Base-by-base conservation (phyloP, 2,329 filamentous ascomycete genomes). In the Sporothrix sp. region DNA sequence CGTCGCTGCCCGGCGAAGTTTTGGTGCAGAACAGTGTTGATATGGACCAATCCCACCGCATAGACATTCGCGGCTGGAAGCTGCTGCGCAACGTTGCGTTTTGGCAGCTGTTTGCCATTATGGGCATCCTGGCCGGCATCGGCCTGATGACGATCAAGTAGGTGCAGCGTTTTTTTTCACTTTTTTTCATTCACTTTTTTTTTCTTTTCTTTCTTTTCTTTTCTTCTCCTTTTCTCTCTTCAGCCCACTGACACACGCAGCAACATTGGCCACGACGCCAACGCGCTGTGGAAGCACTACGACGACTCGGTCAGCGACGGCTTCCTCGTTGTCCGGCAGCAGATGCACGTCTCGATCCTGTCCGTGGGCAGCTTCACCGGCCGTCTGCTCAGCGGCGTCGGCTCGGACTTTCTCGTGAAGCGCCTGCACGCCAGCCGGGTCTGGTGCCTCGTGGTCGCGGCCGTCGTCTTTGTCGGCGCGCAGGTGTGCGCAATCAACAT, bases 71-170 rank as follows among this genome's bases (percentile, higher is more conserved):
- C 63, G 93, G 93, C 57, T 72, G 88, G 62, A 75, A 77, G 14
- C 74, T 98, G 62, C 69, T 95, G 28, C 72, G 72, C 48, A 81
- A 77, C 54, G 61, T 82, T 43, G 85, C 94, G 57, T 98, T 97
- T 66, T 97, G 90, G 89, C 85, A 94, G 61, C 70, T 95, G 25
- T 97, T 94, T 66, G 67, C 78, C 52, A 81, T 95, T 58, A 87
- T 98, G 77, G 89, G 84, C 35, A 78, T 96, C n/a, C 72, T 97
- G 55, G 88, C 89, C 5, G 93, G 93, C 48, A 85, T 96, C 59
- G 93, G 93, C 10, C 71, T 98, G 57, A 98, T 98, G 93, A 97
- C 91, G 0, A 98, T 98, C 69, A 98, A 98, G 89, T 95, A 74
- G 67, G 85, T 72, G 21, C 21, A 18, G 18, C 10, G 16, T 5